These are phyloP conservation scores for Cymbopogon flexuosus DNA, from an alignment of 202 grass and related monocot species.

Conservation along the genomic window DNA sequence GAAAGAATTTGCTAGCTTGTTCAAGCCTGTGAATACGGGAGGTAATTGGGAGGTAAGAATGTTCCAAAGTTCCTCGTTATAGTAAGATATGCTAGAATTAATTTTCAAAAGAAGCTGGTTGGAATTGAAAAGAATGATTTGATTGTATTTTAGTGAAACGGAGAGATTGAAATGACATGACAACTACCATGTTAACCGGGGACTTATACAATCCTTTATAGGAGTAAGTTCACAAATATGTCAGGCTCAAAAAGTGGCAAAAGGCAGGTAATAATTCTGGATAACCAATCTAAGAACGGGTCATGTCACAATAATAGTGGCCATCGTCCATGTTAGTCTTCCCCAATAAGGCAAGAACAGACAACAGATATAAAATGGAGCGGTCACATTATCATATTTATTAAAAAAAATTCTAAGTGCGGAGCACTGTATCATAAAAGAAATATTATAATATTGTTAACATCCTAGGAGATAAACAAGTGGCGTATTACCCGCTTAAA, in stretches of 20 bases:
- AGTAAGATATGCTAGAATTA: not conserved
- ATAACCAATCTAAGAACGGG: not conserved
- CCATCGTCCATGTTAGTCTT: not conserved
- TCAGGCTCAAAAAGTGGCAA: not conserved
- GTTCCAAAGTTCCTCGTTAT: not conserved
- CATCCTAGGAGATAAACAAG: constrained; percentile 28
- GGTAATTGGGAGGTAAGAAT: not conserved
- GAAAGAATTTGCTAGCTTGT: constrained; percentile 14
- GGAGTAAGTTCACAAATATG: not conserved
- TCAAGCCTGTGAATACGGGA: not conserved
- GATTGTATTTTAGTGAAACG: not conserved
- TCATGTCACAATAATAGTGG: not conserved
- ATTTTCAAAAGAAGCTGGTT: not conserved
- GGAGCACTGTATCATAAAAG: constrained; percentile 15
- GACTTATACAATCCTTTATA: not conserved
- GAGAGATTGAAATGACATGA: not conserved
- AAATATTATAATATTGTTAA: constrained; percentile 11
- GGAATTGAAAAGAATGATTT: not conserved
- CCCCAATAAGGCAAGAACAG: not conserved
- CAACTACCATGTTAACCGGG: not conserved
- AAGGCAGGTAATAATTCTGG: not conserved
- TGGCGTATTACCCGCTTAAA: not conserved
- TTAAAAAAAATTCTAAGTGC: not conserved
- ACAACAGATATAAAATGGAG: not conserved
- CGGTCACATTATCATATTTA: not conserved